phyloP scores from a whole-genome alignment of 768 basidiomycete species.

The Cystoderma amianthinum region DNA sequence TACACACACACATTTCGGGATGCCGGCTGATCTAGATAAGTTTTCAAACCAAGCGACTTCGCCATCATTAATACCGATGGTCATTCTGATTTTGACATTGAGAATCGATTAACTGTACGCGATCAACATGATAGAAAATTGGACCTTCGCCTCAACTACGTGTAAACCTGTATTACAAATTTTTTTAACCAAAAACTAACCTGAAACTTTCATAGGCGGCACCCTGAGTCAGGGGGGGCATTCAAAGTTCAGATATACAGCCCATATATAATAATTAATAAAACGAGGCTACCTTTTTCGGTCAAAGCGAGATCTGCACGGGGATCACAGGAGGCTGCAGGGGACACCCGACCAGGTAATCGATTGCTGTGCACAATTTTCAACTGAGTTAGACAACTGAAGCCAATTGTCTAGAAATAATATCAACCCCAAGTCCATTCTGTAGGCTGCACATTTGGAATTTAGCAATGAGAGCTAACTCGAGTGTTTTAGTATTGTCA shows the following conservation, averaged over 20 bases:
- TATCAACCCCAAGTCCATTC: conserved; percentile 64
- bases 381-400: background rate
- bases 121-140: conserved; percentile 75
- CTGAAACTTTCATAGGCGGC: conserved; percentile 38
- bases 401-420: conserved; percentile 11
- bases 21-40: conserved; percentile 27
- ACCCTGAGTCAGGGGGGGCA: conserved; percentile 88
- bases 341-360: conserved; percentile 61
- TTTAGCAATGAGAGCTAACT: background rate
- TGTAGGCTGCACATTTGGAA: conserved; percentile 47
- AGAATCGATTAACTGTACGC: conserved; percentile 61
- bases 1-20: background rate
- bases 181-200: background rate
- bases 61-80: conserved; percentile 95
- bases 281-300: conserved; percentile 80
- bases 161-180: conserved; percentile 44
- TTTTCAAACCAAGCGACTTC: conserved; percentile 91
- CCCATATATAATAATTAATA: conserved; percentile 89
- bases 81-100: conserved; percentile 82
- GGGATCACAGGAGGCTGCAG: conserved; percentile 76
- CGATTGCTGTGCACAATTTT: background rate
- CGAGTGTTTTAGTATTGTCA: conserved; percentile 66
- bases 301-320: conserved; percentile 63
- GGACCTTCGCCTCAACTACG: conserved; percentile 80
- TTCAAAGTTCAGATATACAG: conserved; percentile 94